Base-by-base conservation (phyloP, 78 protist species). In the Thecamonas trahens region DNA sequence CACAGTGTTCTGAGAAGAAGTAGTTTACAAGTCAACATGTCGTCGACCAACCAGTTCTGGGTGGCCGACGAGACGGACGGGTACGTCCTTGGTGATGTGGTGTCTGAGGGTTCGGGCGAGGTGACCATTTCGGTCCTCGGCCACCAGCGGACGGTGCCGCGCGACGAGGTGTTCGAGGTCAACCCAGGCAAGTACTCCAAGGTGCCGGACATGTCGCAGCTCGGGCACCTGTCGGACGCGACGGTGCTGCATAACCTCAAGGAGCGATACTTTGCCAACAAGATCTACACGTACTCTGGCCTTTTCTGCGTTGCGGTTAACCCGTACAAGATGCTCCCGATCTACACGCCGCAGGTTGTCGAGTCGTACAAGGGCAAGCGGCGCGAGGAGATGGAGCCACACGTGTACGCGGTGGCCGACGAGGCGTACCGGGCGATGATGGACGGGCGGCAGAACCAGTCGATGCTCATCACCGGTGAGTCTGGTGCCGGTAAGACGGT, bases 401-500 rank as follows among this genome's bases (percentile, higher is more conserved):
- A 90, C 74, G 70, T 90, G 65, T 90, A 70, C 53, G 90, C 90
- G 52, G 61, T 86, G 8, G 72, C 90, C 7, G 95, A 90, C 74
- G 62, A 38, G 22, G 91, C 95, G 34, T 90, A 86, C 87, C 80
- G 91, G 15, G 40, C 58, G 70, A 90, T 90, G 95, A 62, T 90
- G 37, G 61, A 62, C 40, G 26, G 3, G 26, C 76, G 72, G 15
- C 65, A 76, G 29, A 78, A 65, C 57, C 9, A 17, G 9, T 6
- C 5, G 7, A 13, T 52, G 7, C 14, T 52, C 14, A 13, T 13
- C n/a, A 52, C n/a, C 5, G 95, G 95, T 53, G 97, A 94, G 67
- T 89, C 94, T 50, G 98, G 98, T 55, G 98, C 98, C 0, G 98
- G 98, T 61, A 95, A 95, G 80, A 90, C 94, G 5, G 95, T 88